These are phyloP conservation scores for Nakazawaea anatomiae DNA, from an alignment of 805 yeast species.

Conservation along the genomic window DNA sequence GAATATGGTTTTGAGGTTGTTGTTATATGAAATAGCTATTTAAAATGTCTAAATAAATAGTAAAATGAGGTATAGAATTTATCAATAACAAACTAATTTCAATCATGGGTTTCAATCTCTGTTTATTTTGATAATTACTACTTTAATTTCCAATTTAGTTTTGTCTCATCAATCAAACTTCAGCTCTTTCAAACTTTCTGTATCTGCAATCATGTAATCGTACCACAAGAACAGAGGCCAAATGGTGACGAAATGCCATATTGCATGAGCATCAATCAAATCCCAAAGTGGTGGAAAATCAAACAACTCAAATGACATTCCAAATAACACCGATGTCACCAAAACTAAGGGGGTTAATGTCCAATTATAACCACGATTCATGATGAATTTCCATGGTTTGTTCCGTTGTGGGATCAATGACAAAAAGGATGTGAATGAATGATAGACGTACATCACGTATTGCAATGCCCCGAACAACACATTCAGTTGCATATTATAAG, in stretches of 20 bases:
- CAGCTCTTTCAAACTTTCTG: slow-evolving; percentile 16
- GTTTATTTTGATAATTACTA: too few relatives aligned
- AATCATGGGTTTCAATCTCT: too few relatives aligned
- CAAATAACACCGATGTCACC: slow-evolving; percentile 51
- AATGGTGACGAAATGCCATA: slow-evolving; percentile 91
- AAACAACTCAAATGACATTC: slow-evolving; percentile 86
- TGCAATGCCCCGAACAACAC: slow-evolving; percentile 74
- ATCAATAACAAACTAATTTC: too few relatives aligned
- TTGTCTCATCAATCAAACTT: background rate
- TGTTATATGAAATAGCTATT: too few relatives aligned
- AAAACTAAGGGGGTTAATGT: slow-evolving; percentile 46
- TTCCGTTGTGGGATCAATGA: slow-evolving; percentile 7
- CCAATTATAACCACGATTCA: slow-evolving; percentile 27
- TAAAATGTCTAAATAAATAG: too few relatives aligned
- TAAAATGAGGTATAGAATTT: too few relatives aligned
- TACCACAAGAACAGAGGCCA: slow-evolving; percentile 76
- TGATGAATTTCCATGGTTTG: background rate
- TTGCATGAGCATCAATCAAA: slow-evolving; percentile 82
- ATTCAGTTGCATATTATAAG: slow-evolving; percentile 91
- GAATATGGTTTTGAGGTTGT: background rate
- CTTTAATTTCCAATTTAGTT: too few relatives aligned
- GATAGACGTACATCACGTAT: slow-evolving; percentile 46
- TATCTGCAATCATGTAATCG: slow-evolving; percentile 47
- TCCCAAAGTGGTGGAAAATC: slow-evolving; percentile 75
- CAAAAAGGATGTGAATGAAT: slow-evolving; percentile 25